Evolutionary conservation across 2,329 filamentous ascomycete species (phyloP), one percentile per base, ranked within the genome.

Genomic region (Nothophoma quercina): DNA sequence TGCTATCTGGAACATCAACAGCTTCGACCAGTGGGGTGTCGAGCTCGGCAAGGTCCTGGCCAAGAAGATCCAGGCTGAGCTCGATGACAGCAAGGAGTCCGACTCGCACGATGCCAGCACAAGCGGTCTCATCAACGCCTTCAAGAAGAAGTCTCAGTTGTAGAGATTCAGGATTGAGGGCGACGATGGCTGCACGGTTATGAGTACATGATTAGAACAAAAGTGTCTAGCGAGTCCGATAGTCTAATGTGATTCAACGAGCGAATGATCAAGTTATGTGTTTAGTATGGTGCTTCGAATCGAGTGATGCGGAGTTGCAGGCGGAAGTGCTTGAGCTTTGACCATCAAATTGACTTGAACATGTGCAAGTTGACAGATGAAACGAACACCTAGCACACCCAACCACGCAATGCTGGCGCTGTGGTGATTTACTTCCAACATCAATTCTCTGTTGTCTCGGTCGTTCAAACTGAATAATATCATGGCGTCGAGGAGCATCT

Each of bases 11-110:
- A 96, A 98, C 81, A 96, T 99, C 83, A 99, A 99, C 86, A 92
- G 88, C 71, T 99, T 98, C 74, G 95, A 99, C 80, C 95, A 99
- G 83, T 99, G 95, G 95, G 95, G 95, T 79, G 95, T 99, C 35
- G 95, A 99, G 83, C 82, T 99, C 58, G 95, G 95, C 76, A 99
- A 99, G 88, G 87, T 89, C 32, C 81, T 99, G 63, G 95, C 95
- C 57, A 98, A 83, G 78, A 82, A 82, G 72, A 84, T 77, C 52
- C 72, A 79, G 59, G 75, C 78, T 70, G 95, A 99, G 83, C 84
- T 99, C 53, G 92, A 97, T 62, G 83, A 88, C 72, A 77, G 83
- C n/a, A 90, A 85, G 56, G 86, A 85, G 65, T 87, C 87, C 47
- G 80, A 80, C 53, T 85, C 83, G 52, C 95, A 99, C 78, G 95